Conservation (phyloP, 805 yeast genomes). For the Phaffomyces thermotolerans region DNA sequence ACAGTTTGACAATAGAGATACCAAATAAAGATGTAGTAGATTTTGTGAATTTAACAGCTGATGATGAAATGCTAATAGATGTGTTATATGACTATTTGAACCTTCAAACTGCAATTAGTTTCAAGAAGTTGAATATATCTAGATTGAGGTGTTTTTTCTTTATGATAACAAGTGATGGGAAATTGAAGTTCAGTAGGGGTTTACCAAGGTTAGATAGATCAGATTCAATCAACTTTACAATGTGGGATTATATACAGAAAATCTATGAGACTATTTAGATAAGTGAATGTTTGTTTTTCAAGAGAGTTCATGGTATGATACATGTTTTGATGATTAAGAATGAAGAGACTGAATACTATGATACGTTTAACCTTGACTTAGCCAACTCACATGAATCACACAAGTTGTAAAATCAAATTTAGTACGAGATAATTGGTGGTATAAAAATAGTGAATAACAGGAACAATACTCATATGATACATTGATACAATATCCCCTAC, state of each 20-base stretch:
- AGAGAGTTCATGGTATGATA: too few relatives aligned
- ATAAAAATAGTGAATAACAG: too few relatives aligned
- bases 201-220: slow-evolving; percentile 15
- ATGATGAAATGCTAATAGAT: neutral
- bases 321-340: too few relatives aligned
- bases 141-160: slow-evolving; percentile 17
- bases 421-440: too few relatives aligned
- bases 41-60: slow-evolving; percentile 9
- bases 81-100: slow-evolving; percentile 17
- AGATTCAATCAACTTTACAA: slow-evolving; percentile 17
- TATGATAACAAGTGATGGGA: slow-evolving; percentile 17
- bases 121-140: slow-evolving; percentile 17
- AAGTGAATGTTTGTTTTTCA: neutral
- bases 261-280: slow-evolving; percentile 3
- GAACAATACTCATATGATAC: too few relatives aligned
- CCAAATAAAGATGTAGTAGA: slow-evolving; percentile 19
- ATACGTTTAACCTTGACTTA: too few relatives aligned
- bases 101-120: slow-evolving; percentile 24
- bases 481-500: too few relatives aligned
- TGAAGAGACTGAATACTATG: too few relatives aligned
- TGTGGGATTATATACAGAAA: slow-evolving; percentile 20
- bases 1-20: slow-evolving; percentile 22
- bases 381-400: too few relatives aligned
- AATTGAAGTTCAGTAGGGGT: slow-evolving; percentile 15
- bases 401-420: too few relatives aligned